A percentile compares a stretch with the other conserved stretches of the same genome.
Conservation (phyloP, 2,329 filamentous ascomycete genomes). For the Penicillium sp. region DNA sequence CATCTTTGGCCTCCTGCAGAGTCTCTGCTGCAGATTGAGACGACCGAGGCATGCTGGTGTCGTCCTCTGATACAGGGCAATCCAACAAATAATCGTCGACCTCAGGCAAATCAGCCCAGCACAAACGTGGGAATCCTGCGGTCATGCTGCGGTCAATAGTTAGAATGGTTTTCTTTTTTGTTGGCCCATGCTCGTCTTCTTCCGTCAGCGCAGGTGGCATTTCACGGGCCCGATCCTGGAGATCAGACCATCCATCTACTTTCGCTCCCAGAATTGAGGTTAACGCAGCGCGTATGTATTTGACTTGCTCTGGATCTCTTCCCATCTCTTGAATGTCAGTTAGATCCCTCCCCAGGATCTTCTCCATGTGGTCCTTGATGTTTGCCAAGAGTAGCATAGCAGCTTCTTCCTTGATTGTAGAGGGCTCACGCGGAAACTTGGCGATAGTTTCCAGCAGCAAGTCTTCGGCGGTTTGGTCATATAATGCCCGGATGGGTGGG, state of each 20-base stretch:
- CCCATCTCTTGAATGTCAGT: slow-evolving; percentile 49
- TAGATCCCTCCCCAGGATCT: slow-evolving; percentile 44
- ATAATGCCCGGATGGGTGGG: slow-evolving; percentile 42
- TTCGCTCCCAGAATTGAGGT: slow-evolving; percentile 46
- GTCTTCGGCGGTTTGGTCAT: slow-evolving; percentile 47
- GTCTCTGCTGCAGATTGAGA: slow-evolving; percentile 51
- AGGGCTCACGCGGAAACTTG: slow-evolving; percentile 44
- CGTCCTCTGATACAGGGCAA: slow-evolving; percentile 45
- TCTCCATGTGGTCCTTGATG: slow-evolving; percentile 52
- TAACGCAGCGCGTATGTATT: slow-evolving; percentile 45
- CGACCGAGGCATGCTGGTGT: slow-evolving; percentile 48
- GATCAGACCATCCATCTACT: slow-evolving; percentile 46
- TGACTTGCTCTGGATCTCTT: slow-evolving; percentile 46
- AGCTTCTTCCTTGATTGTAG: slow-evolving; percentile 48
- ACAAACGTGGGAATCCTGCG: slow-evolving; percentile 41
- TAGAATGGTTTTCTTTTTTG: slow-evolving; percentile 43
- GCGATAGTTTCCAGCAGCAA: slow-evolving; percentile 45
- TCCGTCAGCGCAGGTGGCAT: slow-evolving; percentile 35
- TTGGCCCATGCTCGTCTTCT: slow-evolving; percentile 26
- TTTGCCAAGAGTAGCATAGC: slow-evolving; percentile 50
- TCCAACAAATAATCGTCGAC: slow-evolving; percentile 43
- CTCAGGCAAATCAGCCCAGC: slow-evolving; percentile 47
- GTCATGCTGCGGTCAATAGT: slow-evolving; percentile 44
- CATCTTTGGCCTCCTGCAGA: slow-evolving; percentile 53
- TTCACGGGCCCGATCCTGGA: slow-evolving; percentile 41